phyloP scores from a whole-genome alignment of 2,329 filamentous ascomycete genomes.

The Fonsecaea monophora region DNA sequence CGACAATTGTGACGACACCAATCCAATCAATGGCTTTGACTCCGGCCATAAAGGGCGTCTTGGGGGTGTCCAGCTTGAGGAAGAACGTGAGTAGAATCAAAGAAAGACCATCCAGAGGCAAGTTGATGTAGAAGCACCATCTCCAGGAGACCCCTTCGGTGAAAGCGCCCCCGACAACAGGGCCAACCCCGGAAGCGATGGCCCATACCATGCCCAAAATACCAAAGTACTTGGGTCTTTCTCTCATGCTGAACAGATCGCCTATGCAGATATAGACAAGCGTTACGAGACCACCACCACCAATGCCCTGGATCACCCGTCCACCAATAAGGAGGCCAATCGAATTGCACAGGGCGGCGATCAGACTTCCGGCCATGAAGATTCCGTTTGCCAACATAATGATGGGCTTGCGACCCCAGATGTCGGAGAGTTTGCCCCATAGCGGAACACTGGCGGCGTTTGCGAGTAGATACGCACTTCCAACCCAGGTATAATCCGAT shows the following conservation, averaged over 20 bases:
- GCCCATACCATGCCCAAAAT: slow-evolving; percentile 69
- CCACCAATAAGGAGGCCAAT: slow-evolving; percentile 69
- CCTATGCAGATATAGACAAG: slow-evolving; percentile 69
- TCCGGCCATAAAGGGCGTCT: slow-evolving; percentile 63
- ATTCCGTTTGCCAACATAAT: slow-evolving; percentile 65
- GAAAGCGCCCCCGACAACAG: slow-evolving; percentile 51
- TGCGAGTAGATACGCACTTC: slow-evolving; percentile 54
- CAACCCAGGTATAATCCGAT: slow-evolving; percentile 57
- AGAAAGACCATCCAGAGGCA: slow-evolving; percentile 66
- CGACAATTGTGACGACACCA: slow-evolving; percentile 68
- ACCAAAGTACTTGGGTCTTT: slow-evolving; percentile 67
- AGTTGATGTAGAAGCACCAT: slow-evolving; percentile 65
- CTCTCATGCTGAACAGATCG: slow-evolving; percentile 67
- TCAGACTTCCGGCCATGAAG: slow-evolving; percentile 67
- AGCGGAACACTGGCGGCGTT: slow-evolving; percentile 60
- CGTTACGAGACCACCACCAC: slow-evolving; percentile 68
- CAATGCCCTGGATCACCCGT: slow-evolving; percentile 68
- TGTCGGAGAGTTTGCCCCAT: slow-evolving; percentile 71
- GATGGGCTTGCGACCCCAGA: slow-evolving; percentile 70
- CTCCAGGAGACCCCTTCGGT: slow-evolving; percentile 49
- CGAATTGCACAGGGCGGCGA: slow-evolving; percentile 64
- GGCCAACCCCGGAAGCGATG: slow-evolving; percentile 65
- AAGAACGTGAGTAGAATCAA: slow-evolving; percentile 66
- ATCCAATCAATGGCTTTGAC: slow-evolving; percentile 68
- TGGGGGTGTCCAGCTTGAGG: slow-evolving; percentile 67